A percentile compares a stretch with the other conserved stretches of the same genome.
These are phyloP conservation scores for Castanea crenata DNA, from an alignment of 306 rosid species.

Conservation along the genomic window DNA sequence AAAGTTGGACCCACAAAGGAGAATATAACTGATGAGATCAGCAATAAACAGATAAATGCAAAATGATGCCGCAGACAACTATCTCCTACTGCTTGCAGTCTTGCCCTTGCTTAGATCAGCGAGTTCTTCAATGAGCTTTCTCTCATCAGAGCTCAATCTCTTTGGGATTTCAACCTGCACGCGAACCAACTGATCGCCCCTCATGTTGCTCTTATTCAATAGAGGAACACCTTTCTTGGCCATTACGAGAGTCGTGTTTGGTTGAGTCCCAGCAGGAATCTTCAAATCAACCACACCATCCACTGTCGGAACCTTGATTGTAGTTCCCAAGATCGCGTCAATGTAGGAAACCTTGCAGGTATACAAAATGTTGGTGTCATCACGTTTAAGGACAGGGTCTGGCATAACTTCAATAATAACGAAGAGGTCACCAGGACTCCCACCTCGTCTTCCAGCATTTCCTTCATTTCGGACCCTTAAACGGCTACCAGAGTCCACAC, in stretches of 20 bases:
- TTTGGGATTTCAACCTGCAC: conserved; percentile 99
- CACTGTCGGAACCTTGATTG: conserved; percentile 85
- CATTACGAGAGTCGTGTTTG: conserved; percentile 93
- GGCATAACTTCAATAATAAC: conserved; percentile 87
- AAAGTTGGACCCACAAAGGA: conserved; percentile 23
- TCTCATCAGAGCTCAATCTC: conserved; percentile 72
- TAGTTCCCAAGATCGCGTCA: conserved; percentile 91
- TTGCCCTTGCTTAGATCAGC: conserved; percentile 92
- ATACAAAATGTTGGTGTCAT: conserved; percentile 87
- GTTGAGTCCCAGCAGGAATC: conserved; percentile 83
- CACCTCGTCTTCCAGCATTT: conserved; percentile 87
- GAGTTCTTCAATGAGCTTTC: conserved; percentile 82
- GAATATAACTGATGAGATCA: not conserved
- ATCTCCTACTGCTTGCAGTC: conserved; percentile 51
- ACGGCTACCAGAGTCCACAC: conserved; percentile 97
- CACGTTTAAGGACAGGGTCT: conserved; percentile 89
- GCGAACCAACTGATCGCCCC: conserved; percentile 95
- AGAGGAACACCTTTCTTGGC: conserved; percentile 93
- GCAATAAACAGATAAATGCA: not conserved
- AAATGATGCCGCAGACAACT: conserved; percentile 7
- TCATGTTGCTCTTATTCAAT: conserved; percentile 78
- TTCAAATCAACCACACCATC: conserved; percentile 81
- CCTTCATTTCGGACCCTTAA: conserved; percentile 96
- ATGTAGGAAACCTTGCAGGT: conserved; percentile 81
- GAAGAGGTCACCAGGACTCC: conserved; percentile 89